Base-by-base conservation (phyloP, 352 stramenopile species). In the Phytopythium montanum region DNA sequence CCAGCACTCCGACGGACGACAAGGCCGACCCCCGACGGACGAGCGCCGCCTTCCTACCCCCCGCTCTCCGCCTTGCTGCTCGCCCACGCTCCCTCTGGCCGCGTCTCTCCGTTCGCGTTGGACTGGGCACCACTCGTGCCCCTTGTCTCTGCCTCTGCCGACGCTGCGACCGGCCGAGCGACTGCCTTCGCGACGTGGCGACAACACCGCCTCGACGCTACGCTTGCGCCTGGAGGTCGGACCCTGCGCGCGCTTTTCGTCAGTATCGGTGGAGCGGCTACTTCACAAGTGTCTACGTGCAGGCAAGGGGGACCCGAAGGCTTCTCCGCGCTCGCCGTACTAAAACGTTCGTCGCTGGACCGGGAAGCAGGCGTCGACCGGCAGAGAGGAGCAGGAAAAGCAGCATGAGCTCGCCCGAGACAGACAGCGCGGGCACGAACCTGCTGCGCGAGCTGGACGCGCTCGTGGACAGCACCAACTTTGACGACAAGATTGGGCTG, bases 401-500 rank as follows among this genome's bases (percentile, higher is more conserved):
- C 14, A 21, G 9, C 7, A 90, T 91, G 81, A 88, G 76, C 59
- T 88, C 75, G 23, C 74, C 78, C 14, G 72, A 81, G 16, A 73
- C 64, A 60, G 59, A 62, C 28, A 68, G 66, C 8, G 45, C 59
- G 41, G 74, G 70, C 19, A 66, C 75, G 49, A 70, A 65, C 48
- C 67, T 75, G 59, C 60, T 71, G 29, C 72, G 80, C 49, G 80
- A 92, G 56, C 68, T 93, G 19, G 83, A 88, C 56, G 78, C 69
- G 56, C 78, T 93, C 34, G 81, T 93, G 52, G 73, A 86, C 57
- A 81, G 70, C 61, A 85, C 83, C 49, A 88, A 84, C 61, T 89
- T 93, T 42, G 80, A 91, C 55, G 84, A 93, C 75, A 93, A 93
- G 68, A 88, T 97, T 45, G 85, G 83, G 46, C 73, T 96, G 21